Base-by-base conservation (phyloP, 768 basidiomycete genomes). In the Podaxis rugospora region DNA sequence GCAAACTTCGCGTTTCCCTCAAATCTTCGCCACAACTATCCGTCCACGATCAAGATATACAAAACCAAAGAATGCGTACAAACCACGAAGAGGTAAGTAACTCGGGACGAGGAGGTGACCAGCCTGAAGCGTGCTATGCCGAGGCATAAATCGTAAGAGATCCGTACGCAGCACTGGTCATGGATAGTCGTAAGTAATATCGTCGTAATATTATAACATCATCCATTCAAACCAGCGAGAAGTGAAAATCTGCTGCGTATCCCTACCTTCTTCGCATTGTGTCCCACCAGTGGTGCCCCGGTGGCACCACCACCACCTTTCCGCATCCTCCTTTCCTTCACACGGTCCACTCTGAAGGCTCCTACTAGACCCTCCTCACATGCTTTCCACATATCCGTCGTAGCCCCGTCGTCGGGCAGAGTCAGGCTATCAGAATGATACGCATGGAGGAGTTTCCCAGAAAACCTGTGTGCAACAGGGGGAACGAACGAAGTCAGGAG, bases 381-480 rank as follows among this genome's bases (percentile, higher is more conserved):
- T 2, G 84, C 83, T 21, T 71, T 69, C 81, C 82, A 83, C 47
- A 86, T 44, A 10, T 63, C 71, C 16, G 71, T 63, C 9, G 76
- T 68, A 5, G 79, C 52, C 16, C 37, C 55, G 13, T 65, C 65
- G 37, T 62, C 55, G 2, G 67, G 63, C 36, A 69, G 52, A 23
- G 68, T 64, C 11, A 55, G 62, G 4, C 66, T 60, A 6, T 71
- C 67, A 13, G 79, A 78, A 60, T 92, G 70, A 40, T 75, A 73
- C 0, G 74, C 67, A 70, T 93, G 90, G 64, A 91, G 85, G 25
- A 62, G 65, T 65, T 68, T 71, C 4, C 91, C 88, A 1, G 90
- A 91, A 58, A 91, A 81, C 0, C 67, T 63, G 49, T 78, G 76
- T n/a, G 77, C 77, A 46, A 79, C 74, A 53, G 74, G 75, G 6